These are phyloP conservation scores for Colletotrichum lini DNA, from an alignment of 2,329 filamentous ascomycete species.

Conservation along the genomic window DNA sequence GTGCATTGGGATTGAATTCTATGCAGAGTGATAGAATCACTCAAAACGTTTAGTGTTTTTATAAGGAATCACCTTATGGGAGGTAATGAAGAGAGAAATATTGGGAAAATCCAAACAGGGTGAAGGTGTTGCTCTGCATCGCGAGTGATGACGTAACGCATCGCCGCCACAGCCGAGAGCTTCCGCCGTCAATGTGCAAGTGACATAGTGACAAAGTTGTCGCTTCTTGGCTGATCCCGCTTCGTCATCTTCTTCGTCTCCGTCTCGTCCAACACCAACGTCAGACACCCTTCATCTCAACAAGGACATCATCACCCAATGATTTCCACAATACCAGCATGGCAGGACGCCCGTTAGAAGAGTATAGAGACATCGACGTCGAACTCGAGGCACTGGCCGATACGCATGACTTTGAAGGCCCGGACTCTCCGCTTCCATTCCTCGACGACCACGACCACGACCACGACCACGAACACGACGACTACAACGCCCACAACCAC, in stretches of 20 bases:
- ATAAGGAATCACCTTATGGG: too few species aligned
- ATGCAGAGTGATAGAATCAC: too few species aligned
- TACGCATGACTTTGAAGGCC: slow-evolving; percentile 1
- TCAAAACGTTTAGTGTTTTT: too few species aligned
- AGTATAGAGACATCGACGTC: slow-evolving; percentile 30
- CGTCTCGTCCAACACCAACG: not conserved
- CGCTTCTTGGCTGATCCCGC: not conserved
- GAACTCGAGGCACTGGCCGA: slow-evolving; percentile 26
- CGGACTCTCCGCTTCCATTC: slow-evolving; percentile 32
- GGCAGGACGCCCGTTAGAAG: not conserved
- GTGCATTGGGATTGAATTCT: too few species aligned
- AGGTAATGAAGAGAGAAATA: too few species aligned
- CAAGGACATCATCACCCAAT: not conserved
- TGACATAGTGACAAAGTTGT: too few species aligned
- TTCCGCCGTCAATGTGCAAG: not conserved
- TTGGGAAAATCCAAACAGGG: too few species aligned
- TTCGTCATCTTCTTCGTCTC: not conserved
- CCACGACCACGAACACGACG: not conserved
- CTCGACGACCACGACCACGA: not conserved
- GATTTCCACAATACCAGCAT: not conserved
- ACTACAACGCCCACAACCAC: too few species aligned
- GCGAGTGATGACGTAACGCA: slow-evolving; percentile 27
- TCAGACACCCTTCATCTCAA: not conserved
- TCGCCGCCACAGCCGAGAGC: slow-evolving; percentile 17
- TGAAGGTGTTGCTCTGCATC: not conserved